phyloP scores from a whole-genome alignment of 306 rosid genomes.

The Quercus parvula region DNA sequence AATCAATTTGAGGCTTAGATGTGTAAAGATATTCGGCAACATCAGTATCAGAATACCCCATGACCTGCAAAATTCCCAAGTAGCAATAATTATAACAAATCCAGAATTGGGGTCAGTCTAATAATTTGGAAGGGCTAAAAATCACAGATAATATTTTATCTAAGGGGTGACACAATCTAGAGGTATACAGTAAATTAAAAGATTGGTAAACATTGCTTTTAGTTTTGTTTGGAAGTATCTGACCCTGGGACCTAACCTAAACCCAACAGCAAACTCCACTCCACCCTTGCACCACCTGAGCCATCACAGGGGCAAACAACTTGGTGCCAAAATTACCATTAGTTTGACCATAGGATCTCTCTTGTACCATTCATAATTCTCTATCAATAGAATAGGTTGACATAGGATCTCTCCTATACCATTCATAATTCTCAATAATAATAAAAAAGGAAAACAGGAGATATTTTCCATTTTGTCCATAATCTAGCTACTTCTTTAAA shows the following conservation, averaged over 20 bases:
- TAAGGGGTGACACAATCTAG: neutral
- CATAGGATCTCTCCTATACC: neutral
- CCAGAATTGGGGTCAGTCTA: neutral
- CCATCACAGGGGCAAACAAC: neutral
- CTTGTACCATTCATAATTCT: neutral
- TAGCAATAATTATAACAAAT: conserved; percentile 3
- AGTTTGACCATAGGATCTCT: too few species aligned
- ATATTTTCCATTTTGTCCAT: neutral
- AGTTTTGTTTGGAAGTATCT: neutral
- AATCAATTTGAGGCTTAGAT: conserved; percentile 58
- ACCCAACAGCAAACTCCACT: neutral
- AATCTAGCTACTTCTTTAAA: neutral
- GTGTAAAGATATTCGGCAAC: conserved; percentile 80
- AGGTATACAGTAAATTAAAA: neutral
- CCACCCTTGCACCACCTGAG: neutral
- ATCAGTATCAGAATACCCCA: conserved; percentile 92
- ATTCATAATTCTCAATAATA: neutral
- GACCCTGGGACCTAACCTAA: neutral
- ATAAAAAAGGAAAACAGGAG: neutral
- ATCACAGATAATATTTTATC: neutral
- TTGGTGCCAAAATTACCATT: neutral
- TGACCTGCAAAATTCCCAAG: conserved; percentile 52
- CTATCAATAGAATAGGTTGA: neutral
- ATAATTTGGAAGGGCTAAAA: neutral
- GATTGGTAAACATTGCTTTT: neutral